Conservation (phyloP, 345 rosid genomes). For the Rhizophora mangle region DNA sequence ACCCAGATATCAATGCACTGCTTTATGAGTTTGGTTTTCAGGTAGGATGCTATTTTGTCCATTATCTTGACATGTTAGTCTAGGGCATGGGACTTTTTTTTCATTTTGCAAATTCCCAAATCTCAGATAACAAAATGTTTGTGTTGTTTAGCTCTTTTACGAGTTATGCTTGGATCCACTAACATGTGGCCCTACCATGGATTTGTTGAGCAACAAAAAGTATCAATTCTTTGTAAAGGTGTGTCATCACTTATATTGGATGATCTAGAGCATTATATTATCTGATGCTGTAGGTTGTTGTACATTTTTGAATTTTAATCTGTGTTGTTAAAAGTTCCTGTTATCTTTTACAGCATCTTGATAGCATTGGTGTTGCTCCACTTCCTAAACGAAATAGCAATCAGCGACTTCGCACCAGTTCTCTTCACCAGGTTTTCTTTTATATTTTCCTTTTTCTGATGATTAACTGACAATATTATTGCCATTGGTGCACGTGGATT, state of each 20-base stretch:
- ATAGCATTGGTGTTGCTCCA: conserved; percentile 74
- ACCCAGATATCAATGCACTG: conserved; percentile 71
- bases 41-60: conserved; percentile 38
- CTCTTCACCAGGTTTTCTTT: conserved; percentile 83
- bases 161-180: conserved; percentile 83
- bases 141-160: conserved; percentile 63
- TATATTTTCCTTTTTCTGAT: conserved; percentile 3
- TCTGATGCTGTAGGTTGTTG: not conserved
- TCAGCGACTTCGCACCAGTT: conserved; percentile 85
- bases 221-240: conserved; percentile 86
- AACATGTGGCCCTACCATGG: conserved; percentile 80
- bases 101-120: not conserved
- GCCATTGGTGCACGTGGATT: not conserved
- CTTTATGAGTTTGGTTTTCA: conserved; percentile 92
- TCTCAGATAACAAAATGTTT: conserved; percentile 8
- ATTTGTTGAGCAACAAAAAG: conserved; percentile 71
- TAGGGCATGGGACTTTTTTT: not conserved
- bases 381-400: conserved; percentile 83
- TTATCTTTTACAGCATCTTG: conserved; percentile 62
- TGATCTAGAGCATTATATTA: conserved; percentile 1
- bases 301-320: conserved; percentile 3
- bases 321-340: conserved; percentile 3
- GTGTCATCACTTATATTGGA: conserved; percentile 11
- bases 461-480: not conserved
- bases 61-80: not conserved